phyloP scores from a whole-genome alignment of 2,329 filamentous ascomycete species.

The Davidsoniella eucalypti region DNA sequence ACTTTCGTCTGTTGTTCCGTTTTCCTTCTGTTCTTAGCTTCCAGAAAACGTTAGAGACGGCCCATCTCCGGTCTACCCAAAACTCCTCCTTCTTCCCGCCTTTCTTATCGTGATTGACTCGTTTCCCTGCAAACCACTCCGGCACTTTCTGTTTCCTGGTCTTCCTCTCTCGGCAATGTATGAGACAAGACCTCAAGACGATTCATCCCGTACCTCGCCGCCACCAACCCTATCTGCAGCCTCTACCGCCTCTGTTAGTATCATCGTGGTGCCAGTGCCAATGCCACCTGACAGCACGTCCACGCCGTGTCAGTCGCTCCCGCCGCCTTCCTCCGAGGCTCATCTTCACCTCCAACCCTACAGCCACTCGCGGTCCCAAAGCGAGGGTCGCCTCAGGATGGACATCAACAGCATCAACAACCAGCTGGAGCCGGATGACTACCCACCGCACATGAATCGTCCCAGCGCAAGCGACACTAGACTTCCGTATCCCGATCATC shows the following conservation, averaged over 20 bases:
- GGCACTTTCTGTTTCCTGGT: background rate
- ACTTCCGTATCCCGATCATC: too few species aligned
- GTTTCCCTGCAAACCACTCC: background rate
- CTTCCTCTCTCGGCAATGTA: background rate
- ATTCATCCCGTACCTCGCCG: background rate
- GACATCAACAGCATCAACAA: background rate
- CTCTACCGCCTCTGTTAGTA: background rate
- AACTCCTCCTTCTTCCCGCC: background rate
- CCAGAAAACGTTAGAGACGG: background rate
- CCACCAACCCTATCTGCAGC: background rate
- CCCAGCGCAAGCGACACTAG: too few species aligned
- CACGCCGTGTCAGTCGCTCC: too few species aligned
- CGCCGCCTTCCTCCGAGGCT: background rate
- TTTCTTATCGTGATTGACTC: background rate
- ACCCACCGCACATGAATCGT: too few species aligned
- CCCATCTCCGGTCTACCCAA: background rate
- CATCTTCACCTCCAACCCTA: background rate
- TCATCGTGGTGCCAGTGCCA: background rate
- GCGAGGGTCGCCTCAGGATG: background rate
- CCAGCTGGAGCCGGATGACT: too few species aligned
- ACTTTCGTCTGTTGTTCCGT: background rate
- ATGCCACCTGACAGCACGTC: background rate
- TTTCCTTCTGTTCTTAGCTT: background rate
- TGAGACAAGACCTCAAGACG: too few species aligned
- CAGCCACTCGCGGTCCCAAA: background rate